phyloP scores from a whole-genome alignment of 2,329 filamentous ascomycete genomes.

The Penicillium sp. region DNA sequence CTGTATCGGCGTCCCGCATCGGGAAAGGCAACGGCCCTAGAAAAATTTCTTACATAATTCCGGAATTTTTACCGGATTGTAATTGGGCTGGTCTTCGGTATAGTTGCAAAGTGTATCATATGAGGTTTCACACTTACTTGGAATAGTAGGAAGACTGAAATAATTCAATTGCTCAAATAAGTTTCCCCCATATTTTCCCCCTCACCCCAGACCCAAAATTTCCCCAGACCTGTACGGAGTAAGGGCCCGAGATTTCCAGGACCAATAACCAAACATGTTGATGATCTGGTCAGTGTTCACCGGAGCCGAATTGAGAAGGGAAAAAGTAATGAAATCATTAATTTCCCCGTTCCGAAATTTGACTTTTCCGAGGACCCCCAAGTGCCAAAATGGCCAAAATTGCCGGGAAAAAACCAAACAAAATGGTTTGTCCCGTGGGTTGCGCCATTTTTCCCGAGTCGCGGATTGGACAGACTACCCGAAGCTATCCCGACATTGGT shows the following conservation, averaged over 20 bases:
- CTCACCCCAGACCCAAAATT: slow-evolving; percentile 8
- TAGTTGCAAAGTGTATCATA: not conserved
- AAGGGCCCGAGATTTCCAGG: not conserved
- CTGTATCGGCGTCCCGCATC: slow-evolving; percentile 19
- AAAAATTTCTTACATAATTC: not conserved
- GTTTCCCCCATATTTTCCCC: not conserved
- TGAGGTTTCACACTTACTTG: not conserved
- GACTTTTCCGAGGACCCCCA: too few relatives aligned
- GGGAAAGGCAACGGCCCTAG: not conserved
- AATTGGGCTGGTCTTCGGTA: not conserved
- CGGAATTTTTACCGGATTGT: not conserved
- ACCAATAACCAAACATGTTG: not conserved
- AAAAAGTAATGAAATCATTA: not conserved
- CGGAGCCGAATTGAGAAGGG: slow-evolving; percentile 11
- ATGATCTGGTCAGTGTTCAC: slow-evolving; percentile 7
- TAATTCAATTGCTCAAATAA: not conserved
- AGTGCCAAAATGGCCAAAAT: not conserved
- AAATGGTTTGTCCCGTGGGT: not conserved
- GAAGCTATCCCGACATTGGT: slow-evolving; percentile 16
- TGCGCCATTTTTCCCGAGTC: slow-evolving; percentile 21
- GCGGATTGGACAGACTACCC: slow-evolving; percentile 20
- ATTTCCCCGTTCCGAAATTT: not conserved
- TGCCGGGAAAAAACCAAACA: not conserved
- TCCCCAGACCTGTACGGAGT: slow-evolving; percentile 1
- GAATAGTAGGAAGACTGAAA: not conserved